Evolutionary conservation across 2,329 filamentous ascomycete species (phyloP).

Genomic region (Monosporascus sp.): DNA sequence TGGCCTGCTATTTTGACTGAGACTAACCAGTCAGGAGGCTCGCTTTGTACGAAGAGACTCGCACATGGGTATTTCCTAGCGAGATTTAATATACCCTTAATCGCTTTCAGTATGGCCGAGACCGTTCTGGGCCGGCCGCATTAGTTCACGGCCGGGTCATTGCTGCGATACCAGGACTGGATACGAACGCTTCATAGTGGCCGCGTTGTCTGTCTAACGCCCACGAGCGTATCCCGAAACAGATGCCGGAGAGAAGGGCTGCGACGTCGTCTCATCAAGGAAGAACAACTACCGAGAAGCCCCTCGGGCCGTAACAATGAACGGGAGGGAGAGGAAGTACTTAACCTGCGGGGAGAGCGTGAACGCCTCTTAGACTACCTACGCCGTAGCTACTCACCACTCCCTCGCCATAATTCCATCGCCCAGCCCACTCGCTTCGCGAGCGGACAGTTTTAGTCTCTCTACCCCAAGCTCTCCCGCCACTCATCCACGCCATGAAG

Average conservation of each 20-base stretch:
- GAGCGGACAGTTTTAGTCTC: no score
- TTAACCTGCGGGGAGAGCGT: not conserved
- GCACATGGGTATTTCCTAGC: not conserved
- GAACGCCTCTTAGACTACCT: not conserved
- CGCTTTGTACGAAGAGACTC: not conserved
- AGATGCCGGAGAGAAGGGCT: not conserved
- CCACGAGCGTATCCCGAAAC: not conserved
- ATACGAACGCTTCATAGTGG: not conserved
- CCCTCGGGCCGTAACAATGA: not conserved
- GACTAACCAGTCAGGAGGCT: not conserved
- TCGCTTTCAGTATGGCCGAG: not conserved
- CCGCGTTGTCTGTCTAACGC: not conserved
- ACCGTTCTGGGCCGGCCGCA: not conserved
- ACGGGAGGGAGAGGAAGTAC: not conserved
- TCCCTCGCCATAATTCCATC: not conserved
- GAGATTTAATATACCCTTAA: not conserved
- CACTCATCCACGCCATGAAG: slow-evolving; percentile 24
- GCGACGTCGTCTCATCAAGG: not conserved
- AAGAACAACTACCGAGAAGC: not conserved
- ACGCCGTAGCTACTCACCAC: not conserved
- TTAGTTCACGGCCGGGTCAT: not conserved
- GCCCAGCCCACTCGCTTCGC: not conserved
- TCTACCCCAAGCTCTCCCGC: no score
- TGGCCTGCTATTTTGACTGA: not conserved
- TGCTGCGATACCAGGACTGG: not conserved